Conservation (phyloP, 202 grass and related monocot species). For the Panicum virgatum region DNA sequence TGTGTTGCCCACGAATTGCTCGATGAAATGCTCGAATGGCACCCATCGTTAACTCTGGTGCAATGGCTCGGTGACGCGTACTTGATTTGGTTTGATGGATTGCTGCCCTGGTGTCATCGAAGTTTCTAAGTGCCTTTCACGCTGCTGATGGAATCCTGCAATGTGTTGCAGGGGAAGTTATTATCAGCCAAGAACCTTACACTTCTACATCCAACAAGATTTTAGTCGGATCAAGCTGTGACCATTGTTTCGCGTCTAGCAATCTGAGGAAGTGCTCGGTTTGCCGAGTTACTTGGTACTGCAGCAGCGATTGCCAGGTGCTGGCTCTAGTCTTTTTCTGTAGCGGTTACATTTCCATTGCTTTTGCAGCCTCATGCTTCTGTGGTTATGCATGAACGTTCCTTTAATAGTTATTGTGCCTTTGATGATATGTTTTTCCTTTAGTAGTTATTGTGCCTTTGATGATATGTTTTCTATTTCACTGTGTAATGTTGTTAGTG, state of each 20-base stretch:
- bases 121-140: background rate
- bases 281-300: conserved; percentile 81
- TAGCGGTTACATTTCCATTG: background rate
- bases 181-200: conserved; percentile 77
- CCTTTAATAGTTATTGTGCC: background rate
- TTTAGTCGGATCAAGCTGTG: conserved; percentile 53
- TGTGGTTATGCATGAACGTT: background rate
- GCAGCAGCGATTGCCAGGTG: conserved; percentile 76
- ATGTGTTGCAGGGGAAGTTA: conserved; percentile 63
- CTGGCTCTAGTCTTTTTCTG: conserved; percentile 20
- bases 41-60: background rate
- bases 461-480: background rate
- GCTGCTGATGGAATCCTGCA: background rate
- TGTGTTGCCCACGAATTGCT: conserved; percentile 36
- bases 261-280: conserved; percentile 77
- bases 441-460: background rate
- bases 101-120: background rate
- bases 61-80: background rate
- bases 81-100: background rate
- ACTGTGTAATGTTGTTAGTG: background rate
- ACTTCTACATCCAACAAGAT: conserved; percentile 59
- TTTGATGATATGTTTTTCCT: background rate
- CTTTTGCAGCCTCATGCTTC: background rate
- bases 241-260: conserved; percentile 61
- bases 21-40: conserved; percentile 47